A percentile compares a stretch with the other conserved stretches of the same genome.
Conservation (phyloP, 2,329 filamentous ascomycete species). For the Helotiales sp. region DNA sequence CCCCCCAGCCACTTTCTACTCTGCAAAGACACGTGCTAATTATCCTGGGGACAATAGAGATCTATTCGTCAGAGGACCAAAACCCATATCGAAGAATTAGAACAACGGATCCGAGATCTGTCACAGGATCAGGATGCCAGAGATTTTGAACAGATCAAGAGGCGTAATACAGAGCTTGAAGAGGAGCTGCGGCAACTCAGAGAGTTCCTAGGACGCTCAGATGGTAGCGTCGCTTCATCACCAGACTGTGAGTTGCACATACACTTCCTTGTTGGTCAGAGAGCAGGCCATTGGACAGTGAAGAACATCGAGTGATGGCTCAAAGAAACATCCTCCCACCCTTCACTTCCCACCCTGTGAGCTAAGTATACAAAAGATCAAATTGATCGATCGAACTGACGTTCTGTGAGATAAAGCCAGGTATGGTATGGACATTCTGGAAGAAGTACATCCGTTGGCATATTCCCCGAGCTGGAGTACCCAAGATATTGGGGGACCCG, state of each 20-base stretch:
- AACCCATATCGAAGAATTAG: constrained; percentile 79
- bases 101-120: constrained; percentile 76
- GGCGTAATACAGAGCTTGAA: constrained; percentile 59
- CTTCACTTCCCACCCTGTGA: not conserved
- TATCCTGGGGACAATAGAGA: constrained; percentile 53
- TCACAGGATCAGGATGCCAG: constrained; percentile 54
- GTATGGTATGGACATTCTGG: constrained; percentile 19
- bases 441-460: constrained; percentile 9
- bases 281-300: not conserved
- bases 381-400: constrained; percentile 12
- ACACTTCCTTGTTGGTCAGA: not conserved
- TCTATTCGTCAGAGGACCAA: constrained; percentile 86
- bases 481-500: not conserved
- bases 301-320: not conserved
- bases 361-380: not conserved
- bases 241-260: constrained; percentile 19
- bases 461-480: constrained; percentile 22
- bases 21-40: not conserved
- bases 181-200: constrained; percentile 50
- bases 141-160: constrained; percentile 57
- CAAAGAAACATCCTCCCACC: not conserved
- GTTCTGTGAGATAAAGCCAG: constrained; percentile 11
- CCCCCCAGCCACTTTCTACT: not conserved
- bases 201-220: constrained; percentile 30
- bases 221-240: constrained; percentile 24